These are phyloP conservation scores for Geranium brycei DNA, from an alignment of 345 rosid species.

Conservation along the genomic window DNA sequence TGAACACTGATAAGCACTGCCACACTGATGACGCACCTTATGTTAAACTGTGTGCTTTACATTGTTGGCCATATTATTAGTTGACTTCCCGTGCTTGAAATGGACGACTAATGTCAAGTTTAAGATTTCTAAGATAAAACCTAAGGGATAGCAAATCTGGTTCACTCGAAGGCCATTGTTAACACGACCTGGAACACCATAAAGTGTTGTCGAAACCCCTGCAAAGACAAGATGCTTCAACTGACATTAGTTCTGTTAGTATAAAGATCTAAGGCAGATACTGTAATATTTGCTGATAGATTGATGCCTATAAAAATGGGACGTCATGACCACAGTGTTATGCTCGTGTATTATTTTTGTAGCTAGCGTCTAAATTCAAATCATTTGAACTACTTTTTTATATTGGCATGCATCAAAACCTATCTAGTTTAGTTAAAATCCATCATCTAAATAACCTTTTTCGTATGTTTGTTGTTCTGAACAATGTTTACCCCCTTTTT, in stretches of 20 bases:
- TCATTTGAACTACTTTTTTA: background rate
- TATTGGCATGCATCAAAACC: background rate
- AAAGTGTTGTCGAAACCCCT: conserved; percentile 1
- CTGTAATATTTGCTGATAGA: background rate
- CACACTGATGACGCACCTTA: too few relatives aligned
- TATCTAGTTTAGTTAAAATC: too few relatives aligned
- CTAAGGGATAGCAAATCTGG: conserved; percentile 40
- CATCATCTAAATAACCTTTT: background rate
- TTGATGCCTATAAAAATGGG: background rate
- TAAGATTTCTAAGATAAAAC: conserved; percentile 22
- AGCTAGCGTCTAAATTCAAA: background rate
- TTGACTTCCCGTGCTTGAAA: too few relatives aligned
- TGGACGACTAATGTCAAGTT: background rate
- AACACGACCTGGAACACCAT: conserved; percentile 24
- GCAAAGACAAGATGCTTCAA: conserved; percentile 17
- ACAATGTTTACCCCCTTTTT: background rate
- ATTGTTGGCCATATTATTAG: too few relatives aligned
- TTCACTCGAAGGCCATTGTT: conserved; percentile 34
- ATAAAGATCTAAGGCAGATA: background rate
- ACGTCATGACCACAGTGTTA: background rate
- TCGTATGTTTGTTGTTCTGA: background rate
- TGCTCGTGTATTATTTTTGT: background rate
- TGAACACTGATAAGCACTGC: too few relatives aligned
- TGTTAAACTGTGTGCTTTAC: too few relatives aligned
- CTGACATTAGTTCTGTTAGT: background rate